Evolutionary conservation across 164 flowering plant species (phyloP).

Genomic region (Stephania cephalantha): DNA sequence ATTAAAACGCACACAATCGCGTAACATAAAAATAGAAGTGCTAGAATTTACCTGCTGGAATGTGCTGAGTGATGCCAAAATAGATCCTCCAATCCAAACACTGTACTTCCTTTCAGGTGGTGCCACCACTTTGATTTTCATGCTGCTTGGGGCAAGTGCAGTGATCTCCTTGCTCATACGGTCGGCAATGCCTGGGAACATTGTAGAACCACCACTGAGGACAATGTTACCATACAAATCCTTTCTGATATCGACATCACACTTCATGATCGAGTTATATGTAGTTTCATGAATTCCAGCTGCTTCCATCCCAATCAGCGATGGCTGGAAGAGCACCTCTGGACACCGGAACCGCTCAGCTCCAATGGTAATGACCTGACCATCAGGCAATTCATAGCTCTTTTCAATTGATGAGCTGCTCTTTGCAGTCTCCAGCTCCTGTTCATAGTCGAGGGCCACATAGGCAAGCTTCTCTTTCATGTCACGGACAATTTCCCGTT

Average conservation of each 20-base stretch:
- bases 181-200: slow-evolving; percentile 84
- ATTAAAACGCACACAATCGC: neutral
- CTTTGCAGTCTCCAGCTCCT: slow-evolving; percentile 59
- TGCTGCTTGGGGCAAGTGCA: slow-evolving; percentile 79
- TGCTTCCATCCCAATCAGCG: slow-evolving; percentile 75
- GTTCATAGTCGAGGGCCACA: slow-evolving; percentile 67
- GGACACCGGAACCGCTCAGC: slow-evolving; percentile 83
- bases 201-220: slow-evolving; percentile 82
- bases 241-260: slow-evolving; percentile 80
- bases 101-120: slow-evolving; percentile 91
- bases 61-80: slow-evolving; percentile 73
- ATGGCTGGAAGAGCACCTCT: slow-evolving; percentile 82
- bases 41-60: slow-evolving; percentile 52
- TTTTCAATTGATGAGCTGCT: slow-evolving; percentile 64
- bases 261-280: slow-evolving; percentile 79
- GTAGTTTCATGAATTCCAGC: slow-evolving; percentile 79
- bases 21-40: neutral
- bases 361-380: slow-evolving; percentile 85
- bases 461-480: slow-evolving; percentile 67
- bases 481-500: slow-evolving; percentile 74
- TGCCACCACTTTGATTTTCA: slow-evolving; percentile 85
- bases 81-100: slow-evolving; percentile 89
- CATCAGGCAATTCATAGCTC: slow-evolving; percentile 70
- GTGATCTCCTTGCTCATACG: slow-evolving; percentile 88
- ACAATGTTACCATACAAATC: slow-evolving; percentile 74